Evolutionary conservation across 805 yeast genomes (phyloP), one percentile per base, ranked within the genome.

Genomic region (Kazachstania africana): DNA sequence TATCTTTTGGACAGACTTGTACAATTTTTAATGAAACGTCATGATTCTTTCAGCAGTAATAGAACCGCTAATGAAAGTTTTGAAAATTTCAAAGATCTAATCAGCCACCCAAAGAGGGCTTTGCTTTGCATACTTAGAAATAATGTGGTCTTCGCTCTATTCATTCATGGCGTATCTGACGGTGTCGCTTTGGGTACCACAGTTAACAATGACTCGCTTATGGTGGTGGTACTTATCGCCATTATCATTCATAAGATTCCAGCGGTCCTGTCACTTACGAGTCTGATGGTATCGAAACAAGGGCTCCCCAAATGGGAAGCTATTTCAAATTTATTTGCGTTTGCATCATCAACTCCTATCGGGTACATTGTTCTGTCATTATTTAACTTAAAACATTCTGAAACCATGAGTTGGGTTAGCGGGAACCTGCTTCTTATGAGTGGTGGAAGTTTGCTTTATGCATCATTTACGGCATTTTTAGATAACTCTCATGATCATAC

Each of bases 201-300:
- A 0, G 59, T 63, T 3, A 44, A 60, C 24, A 57, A 59, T 29
- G 56, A 51, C 6, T 49, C 63, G 3, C 44, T 62, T 31, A 55
- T 55, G 30, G 29, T 62, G 28, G 48, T 72, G 15, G 66, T 75
- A 30, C 59, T 73, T 16, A 34, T 72, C n/a, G 72, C 77, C 14
- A 70, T 77, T 16, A 61, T 73, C 17, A 55, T 74, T 12, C 83
- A 77, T 50, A 77, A 76, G 44, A 48, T 76, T 6, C 84, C 84
- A 0, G 75, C 82, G 0, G 64, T 75, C 1, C 66, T 76, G 40
- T 76, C 81, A 17, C 55, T 77, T 26, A 51, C 69, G 9, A 62
- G 77, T 12, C 47, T 76, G 6, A 57, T 76, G 45, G 41, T 53
- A 4, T 45, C 70, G 3, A 57, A 55, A 32, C 65, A 64, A 31